These are phyloP conservation scores for Sisymbrium irio DNA, from an alignment of 345 rosid species.

Conservation along the genomic window DNA sequence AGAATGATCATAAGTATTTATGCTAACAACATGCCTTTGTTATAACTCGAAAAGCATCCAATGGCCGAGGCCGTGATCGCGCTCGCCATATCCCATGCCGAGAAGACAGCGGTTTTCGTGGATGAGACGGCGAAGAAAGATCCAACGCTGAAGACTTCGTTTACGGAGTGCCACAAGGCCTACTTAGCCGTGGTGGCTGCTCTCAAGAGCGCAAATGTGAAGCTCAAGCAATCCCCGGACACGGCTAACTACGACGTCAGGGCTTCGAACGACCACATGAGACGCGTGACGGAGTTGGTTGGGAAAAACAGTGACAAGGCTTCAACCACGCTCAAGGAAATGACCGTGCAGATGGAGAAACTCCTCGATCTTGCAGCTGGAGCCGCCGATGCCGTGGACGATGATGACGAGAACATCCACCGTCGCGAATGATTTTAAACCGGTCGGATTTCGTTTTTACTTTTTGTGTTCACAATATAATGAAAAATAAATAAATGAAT, in stretches of 20 bases:
- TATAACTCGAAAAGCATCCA: constrained; percentile 3
- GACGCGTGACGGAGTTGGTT: constrained; percentile 10
- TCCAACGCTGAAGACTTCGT: neutral
- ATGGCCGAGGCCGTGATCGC: constrained; percentile 30
- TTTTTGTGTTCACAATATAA: neutral
- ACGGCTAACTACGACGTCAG: constrained; percentile 28
- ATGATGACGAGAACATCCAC: constrained; percentile 35
- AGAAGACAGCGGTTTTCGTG: constrained; percentile 24
- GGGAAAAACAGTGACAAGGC: constrained; percentile 21
- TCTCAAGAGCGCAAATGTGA: constrained; percentile 19
- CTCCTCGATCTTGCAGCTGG: constrained; percentile 33
- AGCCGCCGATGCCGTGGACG: constrained; percentile 36
- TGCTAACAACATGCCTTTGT: neutral
- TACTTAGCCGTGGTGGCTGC: constrained; percentile 11
- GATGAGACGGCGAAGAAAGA: constrained; percentile 25
- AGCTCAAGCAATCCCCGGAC: constrained; percentile 28
- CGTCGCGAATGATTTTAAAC: constrained; percentile 20
- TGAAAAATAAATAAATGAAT: neutral
- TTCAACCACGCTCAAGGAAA: constrained; percentile 17
- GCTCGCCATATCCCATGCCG: constrained; percentile 23
- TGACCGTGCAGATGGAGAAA: constrained; percentile 32
- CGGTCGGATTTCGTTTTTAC: neutral
- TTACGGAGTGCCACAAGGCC: constrained; percentile 25
- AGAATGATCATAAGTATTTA: neutral
- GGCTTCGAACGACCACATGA: constrained; percentile 8